Base-by-base conservation (phyloP, 108 stramenopile genomes). In the Cyclostephanos invisitatus region DNA sequence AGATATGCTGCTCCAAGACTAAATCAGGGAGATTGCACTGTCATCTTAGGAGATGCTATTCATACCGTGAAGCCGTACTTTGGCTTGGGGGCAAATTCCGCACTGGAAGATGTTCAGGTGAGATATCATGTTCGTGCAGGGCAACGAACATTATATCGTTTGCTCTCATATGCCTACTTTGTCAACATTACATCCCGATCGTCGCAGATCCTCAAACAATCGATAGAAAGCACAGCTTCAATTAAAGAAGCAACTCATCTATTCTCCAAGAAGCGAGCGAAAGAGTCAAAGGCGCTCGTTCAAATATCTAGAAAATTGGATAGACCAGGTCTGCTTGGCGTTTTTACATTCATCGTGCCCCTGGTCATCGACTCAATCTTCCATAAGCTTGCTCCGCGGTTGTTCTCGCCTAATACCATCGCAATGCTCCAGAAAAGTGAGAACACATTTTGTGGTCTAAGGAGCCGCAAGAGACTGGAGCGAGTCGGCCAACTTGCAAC, bases 21-120 rank as follows among this genome's bases (percentile, higher is more conserved):
- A 10, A 77, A 94, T 69, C 84, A 88, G 55, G 90, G 89, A 9
- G 78, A 86, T 32, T 77, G 80, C 5, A 82, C 77, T 15, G 63
- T 89, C 7, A 71, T 96, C 44, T 67, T 95, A 42, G 96, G 97
- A 10, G 97, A 97, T 70, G 85, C 89, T 53, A 89, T 87, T 50
- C 92, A 95, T 62, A 84, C 92, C n/a, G 93, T 94, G 36, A 94
- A 96, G 63, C 97, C 97, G 9, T 97, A 96, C 68, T 97, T 96
- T 81, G 97, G 97, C 9, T 80, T 96, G 3, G 97, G 97, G 9
- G 91, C 92, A 24, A 97, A 97, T 78, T 78, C 79, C 17, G 96
- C 96, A 21, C 81, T 97, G 50, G 92, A 97, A 82, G 96, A 97
- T 75, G 93, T 95, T 17, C 54, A 76, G 56, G 68, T 82, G 15